A percentile compares a stretch with the other conserved stretches of the same genome.
phyloP scores from a whole-genome alignment of 176 grass and related monocot genomes.

The Carex littledalei region DNA sequence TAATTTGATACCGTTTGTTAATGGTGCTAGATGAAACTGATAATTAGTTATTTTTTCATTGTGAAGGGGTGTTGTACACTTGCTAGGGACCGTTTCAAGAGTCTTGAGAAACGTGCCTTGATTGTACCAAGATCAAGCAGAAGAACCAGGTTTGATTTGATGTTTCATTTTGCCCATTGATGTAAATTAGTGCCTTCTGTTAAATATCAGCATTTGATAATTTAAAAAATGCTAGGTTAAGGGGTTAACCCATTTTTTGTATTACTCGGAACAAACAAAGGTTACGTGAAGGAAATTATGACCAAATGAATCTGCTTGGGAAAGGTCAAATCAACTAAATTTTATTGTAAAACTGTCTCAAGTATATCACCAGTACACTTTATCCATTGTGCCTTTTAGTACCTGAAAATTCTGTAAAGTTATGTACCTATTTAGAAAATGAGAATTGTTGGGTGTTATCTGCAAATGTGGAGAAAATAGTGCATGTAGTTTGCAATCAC shows the following conservation, averaged over 20 bases:
- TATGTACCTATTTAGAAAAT: background rate
- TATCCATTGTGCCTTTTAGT: background rate
- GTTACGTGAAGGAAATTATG: background rate
- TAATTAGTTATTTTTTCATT: background rate
- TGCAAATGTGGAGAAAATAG: background rate
- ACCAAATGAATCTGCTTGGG: background rate
- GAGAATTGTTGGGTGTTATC: background rate
- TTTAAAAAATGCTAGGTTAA: background rate
- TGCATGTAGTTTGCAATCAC: background rate
- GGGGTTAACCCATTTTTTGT: background rate
- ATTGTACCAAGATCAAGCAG: slow-evolving; percentile 28
- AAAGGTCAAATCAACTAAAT: background rate
- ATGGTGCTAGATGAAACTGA: background rate
- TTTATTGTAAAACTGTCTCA: background rate
- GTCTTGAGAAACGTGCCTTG: slow-evolving; percentile 40
- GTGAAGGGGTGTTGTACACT: slow-evolving; percentile 43
- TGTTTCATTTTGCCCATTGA: background rate
- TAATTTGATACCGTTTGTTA: background rate
- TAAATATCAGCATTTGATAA: background rate
- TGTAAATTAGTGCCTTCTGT: background rate
- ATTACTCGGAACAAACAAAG: background rate
- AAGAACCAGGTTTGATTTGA: slow-evolving; percentile 18
- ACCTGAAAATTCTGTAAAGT: background rate
- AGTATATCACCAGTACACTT: background rate
- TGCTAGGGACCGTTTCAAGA: slow-evolving; percentile 44